Base-by-base conservation (phyloP, 1,284 basidiomycete genomes). In the Tetrapyrgos nigripes region DNA sequence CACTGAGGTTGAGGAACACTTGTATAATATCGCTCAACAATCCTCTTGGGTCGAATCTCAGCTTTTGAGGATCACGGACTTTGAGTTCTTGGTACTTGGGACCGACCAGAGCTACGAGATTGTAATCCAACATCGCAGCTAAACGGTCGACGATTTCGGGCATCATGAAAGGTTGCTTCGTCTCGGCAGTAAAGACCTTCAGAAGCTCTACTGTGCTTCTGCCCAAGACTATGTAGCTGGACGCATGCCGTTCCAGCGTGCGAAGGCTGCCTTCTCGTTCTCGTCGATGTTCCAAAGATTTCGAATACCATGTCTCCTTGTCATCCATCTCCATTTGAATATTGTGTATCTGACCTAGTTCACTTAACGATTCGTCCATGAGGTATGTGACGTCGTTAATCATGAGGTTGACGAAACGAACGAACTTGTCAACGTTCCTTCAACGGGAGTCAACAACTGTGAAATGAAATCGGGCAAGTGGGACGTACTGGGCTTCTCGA, bases 351-450 rank as follows among this genome's bases (percentile, higher is more conserved):
- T 96, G 93, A 5, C 88, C 81, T 51, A 99, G 81, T 67, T 96
- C 93, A 65, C 89, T 90, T 54, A 99, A 81, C 4, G 96, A 97
- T 70, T 99, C 97, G 72, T 99, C 97, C 79, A 99, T 89, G 61
- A 99, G 89, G 76, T 96, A 99, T 1, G 97, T 99, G 47, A 97
- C 96, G 70, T 99, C 97, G 83, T 98, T 98, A 83, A 99, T 98
- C 85, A 99, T 91, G 66, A 98, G 83, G 76, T 99, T 99, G 76
- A 96, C 87, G 73, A 99, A 99, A 55, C 92, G 90, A 61, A 98
- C 90, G 71, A 97, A 97, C 72, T 92, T 92, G 64, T 97, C 93
- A 56, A 92, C 88, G 67, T 94, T 86, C 59, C 92, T 96, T 62
- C 3, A 50, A 33, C 11, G 21, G 6, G 27, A 17, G 29, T 64